phyloP scores from a whole-genome alignment of 2,329 filamentous ascomycete species.

The Alternaria angustiovoidea region DNA sequence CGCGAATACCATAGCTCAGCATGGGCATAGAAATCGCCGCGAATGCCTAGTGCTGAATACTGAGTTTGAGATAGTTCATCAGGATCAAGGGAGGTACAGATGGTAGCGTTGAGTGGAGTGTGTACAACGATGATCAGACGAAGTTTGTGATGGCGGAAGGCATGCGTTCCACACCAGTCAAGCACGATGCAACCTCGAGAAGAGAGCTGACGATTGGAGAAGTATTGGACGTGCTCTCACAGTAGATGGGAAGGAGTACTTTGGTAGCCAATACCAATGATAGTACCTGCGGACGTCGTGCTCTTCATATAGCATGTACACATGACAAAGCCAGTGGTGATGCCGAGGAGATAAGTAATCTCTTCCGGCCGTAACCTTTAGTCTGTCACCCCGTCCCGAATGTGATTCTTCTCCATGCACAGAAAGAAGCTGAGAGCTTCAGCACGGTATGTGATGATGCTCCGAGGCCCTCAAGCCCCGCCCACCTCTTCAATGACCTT shows the following conservation, averaged over 20 bases:
- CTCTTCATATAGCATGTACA: slow-evolving; percentile 3
- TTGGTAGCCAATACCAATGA: neutral
- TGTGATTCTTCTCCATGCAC: neutral
- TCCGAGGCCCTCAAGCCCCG: slow-evolving; percentile 37
- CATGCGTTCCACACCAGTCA: neutral
- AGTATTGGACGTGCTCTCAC: slow-evolving; percentile 1
- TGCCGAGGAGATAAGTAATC: slow-evolving; percentile 4
- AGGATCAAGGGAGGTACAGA: neutral
- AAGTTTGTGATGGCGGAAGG: neutral
- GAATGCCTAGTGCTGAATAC: neutral
- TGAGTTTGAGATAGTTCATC: neutral
- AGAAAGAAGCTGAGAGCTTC: neutral
- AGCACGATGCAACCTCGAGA: neutral
- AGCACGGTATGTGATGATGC: neutral
- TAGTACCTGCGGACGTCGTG: neutral
- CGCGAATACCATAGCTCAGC: neutral
- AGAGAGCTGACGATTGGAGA: neutral
- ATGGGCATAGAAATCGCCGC: neutral
- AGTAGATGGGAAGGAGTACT: neutral
- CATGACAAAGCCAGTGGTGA: neutral
- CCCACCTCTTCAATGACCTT: slow-evolving; percentile 77
- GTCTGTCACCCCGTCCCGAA: neutral
- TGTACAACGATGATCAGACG: neutral
- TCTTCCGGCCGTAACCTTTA: neutral
- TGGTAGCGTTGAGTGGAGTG: neutral